Conservation (phyloP, 139 green algal species). For the Micractinium sp. region DNA sequence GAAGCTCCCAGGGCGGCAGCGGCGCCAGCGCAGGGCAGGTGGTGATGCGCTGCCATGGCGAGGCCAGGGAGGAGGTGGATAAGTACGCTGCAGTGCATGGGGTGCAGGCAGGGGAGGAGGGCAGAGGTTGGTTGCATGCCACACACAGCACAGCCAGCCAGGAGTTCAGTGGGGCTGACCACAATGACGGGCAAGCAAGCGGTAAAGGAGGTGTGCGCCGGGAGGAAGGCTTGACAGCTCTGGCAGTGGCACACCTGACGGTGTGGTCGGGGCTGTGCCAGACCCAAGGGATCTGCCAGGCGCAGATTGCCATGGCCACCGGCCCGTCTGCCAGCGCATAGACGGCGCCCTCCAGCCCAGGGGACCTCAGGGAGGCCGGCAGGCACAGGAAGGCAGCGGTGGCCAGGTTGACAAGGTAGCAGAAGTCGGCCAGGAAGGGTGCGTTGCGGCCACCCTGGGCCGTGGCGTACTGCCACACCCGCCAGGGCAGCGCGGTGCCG, state of each 20-base stretch:
- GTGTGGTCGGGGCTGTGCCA: conserved; percentile 53
- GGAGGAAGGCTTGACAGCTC: too few species aligned
- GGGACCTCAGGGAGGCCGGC: conserved; percentile 4
- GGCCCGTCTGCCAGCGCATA: conserved; percentile 71
- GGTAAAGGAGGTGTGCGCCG: too few species aligned
- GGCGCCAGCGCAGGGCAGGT: conserved; percentile 29
- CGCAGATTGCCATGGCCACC: conserved; percentile 54
- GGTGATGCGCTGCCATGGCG: conserved; percentile 59
- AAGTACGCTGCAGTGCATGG: conserved; percentile 54
- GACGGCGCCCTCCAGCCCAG: conserved; percentile 35
- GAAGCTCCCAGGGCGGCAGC: too few species aligned
- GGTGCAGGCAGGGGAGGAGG: not conserved
- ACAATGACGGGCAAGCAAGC: not conserved
- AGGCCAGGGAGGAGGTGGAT: conserved; percentile 75
- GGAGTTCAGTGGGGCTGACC: not conserved
- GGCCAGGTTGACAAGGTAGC: conserved; percentile 58
- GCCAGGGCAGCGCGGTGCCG: conserved; percentile 49
- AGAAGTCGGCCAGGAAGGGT: conserved; percentile 71
- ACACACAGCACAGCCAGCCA: not conserved
- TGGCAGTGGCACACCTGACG: conserved; percentile 48
- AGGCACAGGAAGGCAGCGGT: conserved; percentile 45
- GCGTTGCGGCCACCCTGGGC: conserved; percentile 25
- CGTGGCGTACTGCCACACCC: conserved; percentile 38
- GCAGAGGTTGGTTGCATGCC: not conserved
- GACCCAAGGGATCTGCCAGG: conserved; percentile 72